Conservation (phyloP, 116 monocot genomes). For the Iris pallida region DNA sequence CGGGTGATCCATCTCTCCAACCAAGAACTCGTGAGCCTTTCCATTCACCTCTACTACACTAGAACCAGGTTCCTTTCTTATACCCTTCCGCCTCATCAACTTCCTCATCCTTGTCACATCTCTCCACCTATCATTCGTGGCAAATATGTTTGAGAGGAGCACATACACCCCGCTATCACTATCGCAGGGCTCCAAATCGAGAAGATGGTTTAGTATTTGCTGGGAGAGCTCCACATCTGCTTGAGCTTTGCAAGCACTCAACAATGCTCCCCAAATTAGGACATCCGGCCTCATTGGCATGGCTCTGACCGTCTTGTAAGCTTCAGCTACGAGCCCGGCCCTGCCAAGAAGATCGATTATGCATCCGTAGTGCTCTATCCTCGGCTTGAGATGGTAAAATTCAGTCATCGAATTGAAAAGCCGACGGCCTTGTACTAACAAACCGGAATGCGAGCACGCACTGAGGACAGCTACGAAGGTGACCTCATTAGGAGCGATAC, state of each 20-base stretch:
- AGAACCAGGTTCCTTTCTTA: conserved; percentile 63
- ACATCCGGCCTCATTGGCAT: conserved; percentile 68
- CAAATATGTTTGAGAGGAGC: conserved; percentile 70
- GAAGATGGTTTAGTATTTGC: conserved; percentile 24
- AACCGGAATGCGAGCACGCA: conserved; percentile 69
- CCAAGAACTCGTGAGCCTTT: conserved; percentile 33
- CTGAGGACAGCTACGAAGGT: conserved; percentile 57
- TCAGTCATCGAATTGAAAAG: conserved; percentile 44
- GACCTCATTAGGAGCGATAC: conserved; percentile 51
- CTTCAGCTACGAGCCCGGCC: conserved; percentile 55
- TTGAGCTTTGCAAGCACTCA: conserved; percentile 55
- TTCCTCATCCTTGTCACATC: conserved; percentile 45
- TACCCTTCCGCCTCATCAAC: conserved; percentile 56
- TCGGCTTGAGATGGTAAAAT: conserved; percentile 40
- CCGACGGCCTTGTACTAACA: conserved; percentile 52
- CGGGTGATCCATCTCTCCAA: conserved; percentile 23
- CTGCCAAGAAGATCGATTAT: conserved; percentile 73
- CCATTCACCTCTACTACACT: conserved; percentile 54
- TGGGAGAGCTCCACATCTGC: conserved; percentile 33
- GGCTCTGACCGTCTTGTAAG: conserved; percentile 40
- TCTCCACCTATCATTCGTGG: conserved; percentile 43
- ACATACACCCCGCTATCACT: conserved; percentile 69
- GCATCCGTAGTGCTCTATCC: conserved; percentile 71
- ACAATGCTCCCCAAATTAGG: conserved; percentile 54
- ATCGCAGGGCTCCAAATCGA: conserved; percentile 34